Evolutionary conservation across 106 monocot species (phyloP).

Genomic region (Agapanthus africanus): DNA sequence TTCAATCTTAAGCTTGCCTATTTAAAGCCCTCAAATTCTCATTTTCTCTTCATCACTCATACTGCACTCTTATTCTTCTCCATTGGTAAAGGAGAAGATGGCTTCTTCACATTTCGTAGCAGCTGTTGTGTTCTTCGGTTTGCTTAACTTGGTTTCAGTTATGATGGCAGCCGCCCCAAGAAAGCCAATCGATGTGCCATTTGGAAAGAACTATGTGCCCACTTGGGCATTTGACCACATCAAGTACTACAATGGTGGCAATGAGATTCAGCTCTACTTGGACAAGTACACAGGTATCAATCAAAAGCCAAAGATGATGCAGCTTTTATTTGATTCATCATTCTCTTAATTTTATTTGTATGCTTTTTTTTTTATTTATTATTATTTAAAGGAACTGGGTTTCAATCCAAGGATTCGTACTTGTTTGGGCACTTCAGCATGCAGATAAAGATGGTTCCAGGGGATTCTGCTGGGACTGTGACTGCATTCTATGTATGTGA

Average conservation of each 20-base stretch:
- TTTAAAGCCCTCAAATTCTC: too few species aligned
- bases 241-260: constrained; percentile 13
- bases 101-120: too few species aligned
- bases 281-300: constrained; percentile 19
- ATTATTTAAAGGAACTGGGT: constrained; percentile 9
- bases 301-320: too few species aligned
- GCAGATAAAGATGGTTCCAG: constrained; percentile 24
- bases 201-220: constrained; percentile 16
- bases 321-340: too few species aligned
- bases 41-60: too few species aligned
- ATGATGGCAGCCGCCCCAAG: constrained; percentile 16
- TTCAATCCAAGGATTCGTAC: constrained; percentile 17
- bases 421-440: constrained; percentile 22
- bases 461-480: constrained; percentile 14
- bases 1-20: too few species aligned
- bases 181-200: constrained; percentile 8
- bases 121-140: too few species aligned
- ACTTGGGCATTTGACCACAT: constrained; percentile 17
- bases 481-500: constrained; percentile 18
- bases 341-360: too few species aligned
- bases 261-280: constrained; percentile 14
- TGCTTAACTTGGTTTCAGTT: too few species aligned
- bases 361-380: background rate
- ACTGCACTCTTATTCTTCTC: too few species aligned
- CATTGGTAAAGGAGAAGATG: too few species aligned